Percentiles rank a stretch among this genome's conserved stretches.
Evolutionary conservation across 805 yeast species (phyloP).

Genomic region (Spathaspora arborariae): DNA sequence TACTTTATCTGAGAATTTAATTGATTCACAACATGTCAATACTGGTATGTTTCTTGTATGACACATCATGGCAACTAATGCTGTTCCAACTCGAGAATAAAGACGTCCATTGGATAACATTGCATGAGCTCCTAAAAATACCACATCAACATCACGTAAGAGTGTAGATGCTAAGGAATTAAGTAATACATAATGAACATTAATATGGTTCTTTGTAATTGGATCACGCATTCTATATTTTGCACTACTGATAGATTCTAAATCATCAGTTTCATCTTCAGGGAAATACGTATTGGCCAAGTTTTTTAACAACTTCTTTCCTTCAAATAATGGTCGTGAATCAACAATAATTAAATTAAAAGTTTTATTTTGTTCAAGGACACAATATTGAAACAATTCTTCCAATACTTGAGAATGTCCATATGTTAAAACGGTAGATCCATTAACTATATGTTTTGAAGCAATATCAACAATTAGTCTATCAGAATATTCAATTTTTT

Average conservation of each 20-base stretch:
- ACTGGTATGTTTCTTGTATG: constrained; percentile 88
- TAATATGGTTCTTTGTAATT: constrained; percentile 52
- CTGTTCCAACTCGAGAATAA: constrained; percentile 92
- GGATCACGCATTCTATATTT: constrained; percentile 13
- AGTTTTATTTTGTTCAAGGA: constrained; percentile 51
- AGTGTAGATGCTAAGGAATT: constrained; percentile 72
- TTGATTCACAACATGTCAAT: constrained; percentile 89
- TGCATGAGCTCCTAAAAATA: constrained; percentile 94
- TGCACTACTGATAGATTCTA: constrained; percentile 15
- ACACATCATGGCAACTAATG: constrained; percentile 88
- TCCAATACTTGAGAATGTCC: constrained; percentile 85
- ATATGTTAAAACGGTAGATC: constrained; percentile 78
- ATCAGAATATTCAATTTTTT: constrained; percentile 80
- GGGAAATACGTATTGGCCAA: constrained; percentile 44
- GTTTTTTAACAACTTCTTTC: constrained; percentile 67
- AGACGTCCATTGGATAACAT: constrained; percentile 93
- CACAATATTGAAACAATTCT: constrained; percentile 67
- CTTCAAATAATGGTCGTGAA: constrained; percentile 92
- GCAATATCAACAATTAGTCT: constrained; percentile 80
- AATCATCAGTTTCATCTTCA: constrained; percentile 12
- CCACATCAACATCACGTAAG: constrained; percentile 82
- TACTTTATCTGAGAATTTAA: constrained; percentile 92
- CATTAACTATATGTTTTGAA: constrained; percentile 67
- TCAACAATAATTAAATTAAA: constrained; percentile 87
- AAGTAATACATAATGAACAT: constrained; percentile 74